Evolutionary conservation across 768 basidiomycete species (phyloP).

Genomic region (Collybiopsis luxurians): DNA sequence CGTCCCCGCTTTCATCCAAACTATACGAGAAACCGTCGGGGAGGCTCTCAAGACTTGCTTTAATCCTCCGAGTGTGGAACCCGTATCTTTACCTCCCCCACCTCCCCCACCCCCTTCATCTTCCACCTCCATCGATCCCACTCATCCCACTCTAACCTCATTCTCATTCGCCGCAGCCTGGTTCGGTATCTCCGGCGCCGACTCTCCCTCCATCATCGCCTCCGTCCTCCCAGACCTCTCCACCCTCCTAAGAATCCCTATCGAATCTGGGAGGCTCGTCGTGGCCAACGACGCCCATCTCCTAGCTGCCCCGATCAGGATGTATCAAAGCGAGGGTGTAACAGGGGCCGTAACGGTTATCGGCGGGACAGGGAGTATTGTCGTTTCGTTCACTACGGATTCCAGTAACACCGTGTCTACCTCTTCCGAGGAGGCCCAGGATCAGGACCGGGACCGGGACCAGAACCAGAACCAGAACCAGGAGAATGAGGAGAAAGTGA

Average conservation of each 20-base stretch:
- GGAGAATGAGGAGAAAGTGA: conserved; percentile 31
- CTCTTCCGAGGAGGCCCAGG: too few relatives aligned
- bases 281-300: conserved; percentile 85
- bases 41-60: conserved; percentile 50
- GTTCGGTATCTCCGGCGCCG: conserved; percentile 83
- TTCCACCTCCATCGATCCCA: too few relatives aligned
- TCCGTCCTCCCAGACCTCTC: conserved; percentile 55
- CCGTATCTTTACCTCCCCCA: conserved; percentile 31
- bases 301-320: conserved; percentile 73
- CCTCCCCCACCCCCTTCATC: too few relatives aligned
- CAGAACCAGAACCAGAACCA: too few relatives aligned
- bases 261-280: conserved; percentile 46
- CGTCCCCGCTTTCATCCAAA: conserved; percentile 52
- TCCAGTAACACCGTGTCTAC: too few relatives aligned
- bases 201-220: conserved; percentile 62
- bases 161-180: conserved; percentile 66
- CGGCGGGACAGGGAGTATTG: conserved; percentile 79
- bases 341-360: conserved; percentile 69
- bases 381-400: conserved; percentile 51
- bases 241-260: conserved; percentile 54
- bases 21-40: conserved; percentile 50
- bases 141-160: too few relatives aligned
- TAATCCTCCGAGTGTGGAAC: conserved; percentile 31
- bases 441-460: too few relatives aligned
- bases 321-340: conserved; percentile 48